Percentiles rank a stretch among this genome's conserved stretches.
Conservation (phyloP, 495 filamentous ascomycete genomes). For the Talaromyces thailandensis region DNA sequence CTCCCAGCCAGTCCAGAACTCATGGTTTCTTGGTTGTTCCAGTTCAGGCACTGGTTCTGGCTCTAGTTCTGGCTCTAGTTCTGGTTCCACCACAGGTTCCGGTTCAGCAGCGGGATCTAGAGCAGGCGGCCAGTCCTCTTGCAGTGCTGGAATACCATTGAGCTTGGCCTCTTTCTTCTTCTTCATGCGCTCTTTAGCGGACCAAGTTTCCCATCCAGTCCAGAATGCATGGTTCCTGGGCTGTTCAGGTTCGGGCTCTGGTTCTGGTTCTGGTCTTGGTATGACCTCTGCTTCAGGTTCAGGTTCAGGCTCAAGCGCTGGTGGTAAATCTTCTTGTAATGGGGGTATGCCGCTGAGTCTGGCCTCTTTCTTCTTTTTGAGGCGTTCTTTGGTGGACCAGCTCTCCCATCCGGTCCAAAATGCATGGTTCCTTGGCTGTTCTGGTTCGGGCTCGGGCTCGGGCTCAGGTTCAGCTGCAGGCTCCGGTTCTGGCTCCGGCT, state of each 20-base stretch:
- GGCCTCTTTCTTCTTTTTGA: slow-evolving; percentile 8
- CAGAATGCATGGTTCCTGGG: slow-evolving; percentile 6
- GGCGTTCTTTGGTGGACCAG: not conserved
- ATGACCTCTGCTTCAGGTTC: slow-evolving; percentile 19
- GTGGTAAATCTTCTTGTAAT: slow-evolving; percentile 5
- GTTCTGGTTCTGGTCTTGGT: slow-evolving; percentile 8
- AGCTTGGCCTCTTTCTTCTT: slow-evolving; percentile 13
- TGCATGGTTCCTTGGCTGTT: slow-evolving; percentile 1
- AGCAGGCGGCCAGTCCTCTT: slow-evolving; percentile 1
- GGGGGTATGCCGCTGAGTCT: slow-evolving; percentile 2
- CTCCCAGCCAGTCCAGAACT: not conserved
- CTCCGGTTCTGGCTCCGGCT: slow-evolving; percentile 5
- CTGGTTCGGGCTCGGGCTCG: slow-evolving; percentile 11
- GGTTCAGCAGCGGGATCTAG: slow-evolving; percentile 6
- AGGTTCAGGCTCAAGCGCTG: slow-evolving; percentile 11
- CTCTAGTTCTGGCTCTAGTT: slow-evolving; percentile 11
- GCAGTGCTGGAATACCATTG: slow-evolving; percentile 2
- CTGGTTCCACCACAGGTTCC: slow-evolving; percentile 8
- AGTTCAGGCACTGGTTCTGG: slow-evolving; percentile 23
- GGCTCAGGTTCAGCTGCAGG: slow-evolving; percentile 9
- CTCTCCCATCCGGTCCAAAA: slow-evolving; percentile 3
- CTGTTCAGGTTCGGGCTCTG: slow-evolving; percentile 17
- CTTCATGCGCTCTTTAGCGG: slow-evolving; percentile 8
- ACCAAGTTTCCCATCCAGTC: slow-evolving; percentile 3
- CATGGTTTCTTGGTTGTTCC: slow-evolving; percentile 7